phyloP scores from a whole-genome alignment of 2,329 filamentous ascomycete genomes.

The Cladosporium sp. region DNA sequence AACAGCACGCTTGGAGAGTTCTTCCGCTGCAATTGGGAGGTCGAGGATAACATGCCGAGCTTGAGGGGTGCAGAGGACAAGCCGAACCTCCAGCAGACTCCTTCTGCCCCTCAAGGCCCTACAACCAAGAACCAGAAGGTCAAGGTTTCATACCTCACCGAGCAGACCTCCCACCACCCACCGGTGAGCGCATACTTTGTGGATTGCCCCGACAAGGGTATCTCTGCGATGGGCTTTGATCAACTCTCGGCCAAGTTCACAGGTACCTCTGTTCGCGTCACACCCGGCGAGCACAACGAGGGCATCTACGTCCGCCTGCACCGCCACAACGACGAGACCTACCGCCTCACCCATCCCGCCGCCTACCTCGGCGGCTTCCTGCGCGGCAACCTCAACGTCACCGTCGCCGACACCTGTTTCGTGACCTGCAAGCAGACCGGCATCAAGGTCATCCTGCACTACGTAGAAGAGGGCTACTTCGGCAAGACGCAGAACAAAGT shows the following conservation, averaged over 20 bases:
- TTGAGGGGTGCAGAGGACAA: conserved; percentile 43
- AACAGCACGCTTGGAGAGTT: conserved; percentile 97
- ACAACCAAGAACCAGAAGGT: conserved; percentile 54
- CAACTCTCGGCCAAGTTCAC: conserved; percentile 98
- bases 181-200: conserved; percentile 96
- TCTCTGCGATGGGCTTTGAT: conserved; percentile 87
- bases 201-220: conserved; percentile 85
- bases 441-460: conserved; percentile 89
- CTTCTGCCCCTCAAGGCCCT: conserved; percentile 29
- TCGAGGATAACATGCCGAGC: conserved; percentile 73
- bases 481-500: conserved; percentile 89
- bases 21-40: conserved; percentile 97
- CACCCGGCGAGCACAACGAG: conserved; percentile 88
- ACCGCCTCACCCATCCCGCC: conserved; percentile 92
- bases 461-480: conserved; percentile 93
- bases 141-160: conserved; percentile 89
- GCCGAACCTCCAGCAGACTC: conserved; percentile 26
- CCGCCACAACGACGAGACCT: conserved; percentile 80
- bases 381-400: conserved; percentile 83
- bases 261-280: conserved; percentile 88
- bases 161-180: conserved; percentile 97
- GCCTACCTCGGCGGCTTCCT: conserved; percentile 88
- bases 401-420: conserved; percentile 85
- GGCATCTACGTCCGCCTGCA: conserved; percentile 92
- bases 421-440: conserved; percentile 87